Evolutionary conservation across 1,139 yeast species (phyloP), one percentile per base, ranked within the genome.

Genomic region (Magnusiomyces tetraspermus): DNA sequence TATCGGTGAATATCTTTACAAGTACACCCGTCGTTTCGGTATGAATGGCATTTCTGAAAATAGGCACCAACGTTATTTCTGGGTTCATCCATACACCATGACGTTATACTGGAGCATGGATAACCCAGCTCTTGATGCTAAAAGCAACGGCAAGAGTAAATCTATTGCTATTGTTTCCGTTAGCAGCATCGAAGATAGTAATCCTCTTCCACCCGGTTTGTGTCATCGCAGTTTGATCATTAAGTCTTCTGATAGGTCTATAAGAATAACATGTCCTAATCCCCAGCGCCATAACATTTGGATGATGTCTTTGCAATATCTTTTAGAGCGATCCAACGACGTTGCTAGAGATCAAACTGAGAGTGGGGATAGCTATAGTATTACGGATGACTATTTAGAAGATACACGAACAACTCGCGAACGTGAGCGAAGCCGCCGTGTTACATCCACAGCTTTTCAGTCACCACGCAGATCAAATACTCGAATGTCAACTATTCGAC

Each of bases 1-100:
- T 49, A 85, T 90, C 67, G 98, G 98, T 54, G 97, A 90, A 66
- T 88, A 82, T 60, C 73, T 89, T 57, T 84, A 78, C 78, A 92
- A 92, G 68, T 90, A 92, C 66, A 87, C 84, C 67, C 81, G 95
- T 51, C 79, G 82, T 57, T 87, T 94, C 13, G 85, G 88, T 17
- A 75, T 87, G 53, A 79, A 85, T 51, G 79, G 88, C 0, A 78
- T 88, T 46, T 79, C 94, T 0, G 92, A 85, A 54, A 79, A 78
- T 50, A 78, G 97, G 56, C 98, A 92, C 64, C 94, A 85, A 65
- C 77, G 97, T 59, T 92, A 82, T 69, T 92, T 92, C 76, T 92
- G 97, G 97, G 82, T 92, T 44, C 96, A 92, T 69, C 98, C 98
- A 8, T 90, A 89, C 67, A 84, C 95, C 2, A 72, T 88, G 71